phyloP scores from a whole-genome alignment of 2,329 filamentous ascomycete species.

The Scedosporium aurantiacum region DNA sequence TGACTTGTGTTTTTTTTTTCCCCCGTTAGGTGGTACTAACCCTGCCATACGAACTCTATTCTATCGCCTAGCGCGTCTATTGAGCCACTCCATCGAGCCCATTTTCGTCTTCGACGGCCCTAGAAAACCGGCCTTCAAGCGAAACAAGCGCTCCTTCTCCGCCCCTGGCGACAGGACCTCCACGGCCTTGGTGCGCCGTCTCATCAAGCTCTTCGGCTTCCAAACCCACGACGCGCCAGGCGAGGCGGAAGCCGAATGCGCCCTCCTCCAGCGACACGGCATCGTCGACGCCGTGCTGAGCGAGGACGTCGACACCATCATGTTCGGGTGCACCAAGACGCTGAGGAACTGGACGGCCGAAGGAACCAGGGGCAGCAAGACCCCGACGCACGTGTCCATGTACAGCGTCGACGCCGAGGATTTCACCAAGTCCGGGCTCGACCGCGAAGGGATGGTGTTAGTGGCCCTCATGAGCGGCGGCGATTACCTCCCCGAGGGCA shows the following conservation, averaged over 20 bases:
- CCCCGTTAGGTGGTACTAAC: slow-evolving; percentile 65
- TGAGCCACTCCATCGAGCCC: slow-evolving; percentile 68
- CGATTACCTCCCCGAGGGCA: slow-evolving; percentile 82
- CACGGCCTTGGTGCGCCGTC: slow-evolving; percentile 66
- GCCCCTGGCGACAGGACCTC: slow-evolving; percentile 54
- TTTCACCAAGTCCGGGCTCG: slow-evolving; percentile 48
- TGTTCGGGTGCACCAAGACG: slow-evolving; percentile 81
- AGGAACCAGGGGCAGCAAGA: slow-evolving; percentile 47
- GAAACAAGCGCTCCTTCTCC: slow-evolving; percentile 57
- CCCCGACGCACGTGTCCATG: slow-evolving; percentile 75
- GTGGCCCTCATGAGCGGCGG: slow-evolving; percentile 92
- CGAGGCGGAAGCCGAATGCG: slow-evolving; percentile 94
- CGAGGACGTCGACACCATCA: slow-evolving; percentile 93
- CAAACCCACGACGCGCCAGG: slow-evolving; percentile 77
- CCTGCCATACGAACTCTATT: slow-evolving; percentile 87
- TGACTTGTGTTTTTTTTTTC: no score
- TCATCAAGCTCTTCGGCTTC: slow-evolving; percentile 79
- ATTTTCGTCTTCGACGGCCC: slow-evolving; percentile 87
- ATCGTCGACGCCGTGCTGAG: slow-evolving; percentile 89
- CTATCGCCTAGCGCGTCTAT: slow-evolving; percentile 72
- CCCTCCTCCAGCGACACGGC: slow-evolving; percentile 67
- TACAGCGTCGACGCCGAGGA: slow-evolving; percentile 54
- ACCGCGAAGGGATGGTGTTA: slow-evolving; percentile 82
- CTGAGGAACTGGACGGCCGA: slow-evolving; percentile 78
- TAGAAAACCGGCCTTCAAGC: slow-evolving; percentile 76